Conservation (phyloP, 2,329 filamentous ascomycete genomes). For the Cylindrodendrum hubeiense region DNA sequence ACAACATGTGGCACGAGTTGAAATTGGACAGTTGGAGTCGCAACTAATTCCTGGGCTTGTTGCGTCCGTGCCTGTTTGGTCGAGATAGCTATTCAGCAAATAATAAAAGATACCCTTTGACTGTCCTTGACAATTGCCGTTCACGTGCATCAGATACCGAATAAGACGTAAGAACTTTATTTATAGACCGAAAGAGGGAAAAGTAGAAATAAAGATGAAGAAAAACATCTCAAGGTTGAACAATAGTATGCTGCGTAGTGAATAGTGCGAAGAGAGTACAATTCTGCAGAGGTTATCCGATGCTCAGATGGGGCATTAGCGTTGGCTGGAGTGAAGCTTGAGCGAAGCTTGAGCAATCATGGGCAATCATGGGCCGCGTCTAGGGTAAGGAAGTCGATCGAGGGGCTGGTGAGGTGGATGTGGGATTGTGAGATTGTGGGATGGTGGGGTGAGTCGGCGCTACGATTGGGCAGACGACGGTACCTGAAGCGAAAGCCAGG, state of each 20-base stretch:
- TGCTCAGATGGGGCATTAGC: background rate
- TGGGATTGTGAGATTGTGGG: background rate
- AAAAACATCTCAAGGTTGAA: too few relatives aligned
- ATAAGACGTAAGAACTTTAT: too few relatives aligned
- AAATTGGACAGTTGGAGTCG: background rate
- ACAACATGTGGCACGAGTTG: background rate
- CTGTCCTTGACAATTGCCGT: background rate
- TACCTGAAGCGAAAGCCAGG: constrained; percentile 4
- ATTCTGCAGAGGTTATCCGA: background rate
- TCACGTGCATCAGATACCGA: too few relatives aligned
- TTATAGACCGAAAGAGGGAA: too few relatives aligned
- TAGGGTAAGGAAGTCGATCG: background rate
- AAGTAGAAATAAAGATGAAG: too few relatives aligned
- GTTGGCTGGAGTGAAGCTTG: background rate
- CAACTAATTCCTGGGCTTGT: too few relatives aligned
- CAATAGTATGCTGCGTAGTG: too few relatives aligned
- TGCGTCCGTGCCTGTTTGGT: too few relatives aligned
- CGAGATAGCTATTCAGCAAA: too few relatives aligned
- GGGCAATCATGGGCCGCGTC: background rate
- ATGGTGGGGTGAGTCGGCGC: background rate
- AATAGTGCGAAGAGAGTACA: background rate
- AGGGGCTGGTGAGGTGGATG: background rate
- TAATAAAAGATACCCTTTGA: too few relatives aligned
- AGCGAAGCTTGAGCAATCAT: too few relatives aligned
- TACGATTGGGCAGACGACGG: constrained; percentile 10